Evolutionary conservation across 2,329 filamentous ascomycete species (phyloP), one percentile per base, ranked within the genome.

Genomic region (Paraconiothyrium sp.): DNA sequence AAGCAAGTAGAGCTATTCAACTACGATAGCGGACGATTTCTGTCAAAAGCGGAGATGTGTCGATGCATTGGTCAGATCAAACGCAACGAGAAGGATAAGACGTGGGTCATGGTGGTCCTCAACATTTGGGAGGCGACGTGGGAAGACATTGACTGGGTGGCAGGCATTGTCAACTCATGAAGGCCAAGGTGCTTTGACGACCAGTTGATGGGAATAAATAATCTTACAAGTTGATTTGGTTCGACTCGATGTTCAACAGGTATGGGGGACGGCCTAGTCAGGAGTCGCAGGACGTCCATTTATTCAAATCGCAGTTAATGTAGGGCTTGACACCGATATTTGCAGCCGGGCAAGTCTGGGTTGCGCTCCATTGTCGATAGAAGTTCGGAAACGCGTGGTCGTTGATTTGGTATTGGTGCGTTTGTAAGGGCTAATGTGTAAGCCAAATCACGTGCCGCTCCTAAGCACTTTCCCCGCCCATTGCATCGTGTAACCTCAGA

Each of bases 121-220:
- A 85, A 81, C 58, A 81, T 87, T 13, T 84, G 84, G 80, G 77
- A 83, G 61, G 84, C 83, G 2, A 81, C 76, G 35, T 85, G 82
- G 83, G 84, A 85, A 34, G 85, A 87, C 67, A 78, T 87, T n/a
- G 75, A 79, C 11, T 81, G 80, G 78, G 84, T 82, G 3, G 81
- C 82, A 62, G 81, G 79, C 6, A 83, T 86, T 47, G 60, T 78
- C 43, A 64, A 69, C 20, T 59, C 66, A 1, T 75, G 60, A 70
- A n/a, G 16, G 20, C 16, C 3, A 14, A 14, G 14, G 41, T 34
- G 35, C 22, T 35, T 34, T 20, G 39, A 20, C 5, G 39, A 30
- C 3, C 27, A 30, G 27, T 30, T 41, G 14, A 41, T 41, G 39
- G 39, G n/a, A 7, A 16, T 8, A 9, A n/a, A 41, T 3, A 41